Conservation (phyloP, 495 filamentous ascomycete species). For the Lentithecium fluviatile region DNA sequence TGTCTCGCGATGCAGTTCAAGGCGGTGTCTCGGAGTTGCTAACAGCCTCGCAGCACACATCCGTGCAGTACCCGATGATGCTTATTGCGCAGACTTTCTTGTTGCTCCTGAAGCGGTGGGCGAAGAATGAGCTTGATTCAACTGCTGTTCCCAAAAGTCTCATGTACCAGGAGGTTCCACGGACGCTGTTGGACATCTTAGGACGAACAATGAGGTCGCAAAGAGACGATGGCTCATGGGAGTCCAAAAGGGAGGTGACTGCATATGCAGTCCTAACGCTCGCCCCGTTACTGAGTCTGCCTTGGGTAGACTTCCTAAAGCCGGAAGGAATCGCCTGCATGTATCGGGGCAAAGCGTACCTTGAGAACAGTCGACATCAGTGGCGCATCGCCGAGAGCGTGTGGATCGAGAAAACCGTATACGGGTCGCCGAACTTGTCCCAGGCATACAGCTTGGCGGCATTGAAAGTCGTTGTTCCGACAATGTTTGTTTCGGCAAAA, state of each 20-base stretch:
- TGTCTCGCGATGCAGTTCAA: neutral
- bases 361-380: constrained; percentile 15
- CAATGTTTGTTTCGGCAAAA: constrained; percentile 3
- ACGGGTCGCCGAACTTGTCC: constrained; percentile 19
- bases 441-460: constrained; percentile 30
- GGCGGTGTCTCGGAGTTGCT: no score
- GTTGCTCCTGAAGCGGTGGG: constrained; percentile 21
- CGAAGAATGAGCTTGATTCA: constrained; percentile 18
- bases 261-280: constrained; percentile 31
- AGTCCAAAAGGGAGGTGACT: constrained; percentile 26
- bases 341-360: constrained; percentile 28
- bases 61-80: constrained; percentile 33
- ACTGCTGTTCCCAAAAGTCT: constrained; percentile 8
- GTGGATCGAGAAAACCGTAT: constrained; percentile 29
- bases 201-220: constrained; percentile 23
- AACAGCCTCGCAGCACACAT: constrained; percentile 14
- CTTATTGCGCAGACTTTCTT: constrained; percentile 20
- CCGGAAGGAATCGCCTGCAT: constrained; percentile 25
- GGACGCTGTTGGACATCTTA: constrained; percentile 25
- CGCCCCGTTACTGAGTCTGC: constrained; percentile 15
- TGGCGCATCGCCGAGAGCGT: constrained; percentile 21
- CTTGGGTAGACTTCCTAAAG: constrained; percentile 25
- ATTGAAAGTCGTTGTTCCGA: constrained; percentile 19
- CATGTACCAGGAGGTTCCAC: constrained; percentile 14
- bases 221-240: constrained; percentile 29